Percentiles rank a stretch among this genome's conserved stretches.
phyloP scores from a whole-genome alignment of 441 rosid species.

The Adansonia gregorii region DNA sequence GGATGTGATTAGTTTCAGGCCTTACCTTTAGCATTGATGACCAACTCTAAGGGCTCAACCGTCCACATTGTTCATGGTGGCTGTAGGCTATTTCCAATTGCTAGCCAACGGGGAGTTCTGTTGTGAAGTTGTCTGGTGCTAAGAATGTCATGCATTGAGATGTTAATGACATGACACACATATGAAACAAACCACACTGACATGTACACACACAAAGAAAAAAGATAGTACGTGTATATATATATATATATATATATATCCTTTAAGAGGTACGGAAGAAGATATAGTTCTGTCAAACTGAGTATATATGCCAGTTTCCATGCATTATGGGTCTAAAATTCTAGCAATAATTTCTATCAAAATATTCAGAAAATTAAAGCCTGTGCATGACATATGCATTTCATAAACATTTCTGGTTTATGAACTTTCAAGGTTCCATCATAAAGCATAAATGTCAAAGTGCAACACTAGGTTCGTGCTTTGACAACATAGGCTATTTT shows the following conservation, averaged over 20 bases:
- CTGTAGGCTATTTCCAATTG: constrained; percentile 12
- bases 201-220: neutral
- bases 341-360: neutral
- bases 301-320: neutral
- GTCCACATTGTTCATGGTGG: constrained; percentile 3
- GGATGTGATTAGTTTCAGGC: constrained; percentile 3
- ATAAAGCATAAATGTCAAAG: constrained; percentile 3
- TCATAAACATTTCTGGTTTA: constrained; percentile 4
- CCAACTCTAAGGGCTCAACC: neutral
- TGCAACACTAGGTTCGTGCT: neutral
- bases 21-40: constrained; percentile 7
- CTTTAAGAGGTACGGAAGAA: neutral
- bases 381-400: neutral
- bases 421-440: neutral
- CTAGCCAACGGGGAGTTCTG: neutral
- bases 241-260: neutral
- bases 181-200: neutral
- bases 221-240: no score
- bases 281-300: neutral
- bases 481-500: neutral
- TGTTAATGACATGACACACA: neutral
- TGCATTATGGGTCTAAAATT: constrained; percentile 11
- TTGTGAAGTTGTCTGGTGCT: neutral
- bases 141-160: neutral
- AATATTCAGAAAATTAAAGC: neutral